Conservation (phyloP, 176 grass and related monocot genomes). For the Puccinellia tenuiflora region DNA sequence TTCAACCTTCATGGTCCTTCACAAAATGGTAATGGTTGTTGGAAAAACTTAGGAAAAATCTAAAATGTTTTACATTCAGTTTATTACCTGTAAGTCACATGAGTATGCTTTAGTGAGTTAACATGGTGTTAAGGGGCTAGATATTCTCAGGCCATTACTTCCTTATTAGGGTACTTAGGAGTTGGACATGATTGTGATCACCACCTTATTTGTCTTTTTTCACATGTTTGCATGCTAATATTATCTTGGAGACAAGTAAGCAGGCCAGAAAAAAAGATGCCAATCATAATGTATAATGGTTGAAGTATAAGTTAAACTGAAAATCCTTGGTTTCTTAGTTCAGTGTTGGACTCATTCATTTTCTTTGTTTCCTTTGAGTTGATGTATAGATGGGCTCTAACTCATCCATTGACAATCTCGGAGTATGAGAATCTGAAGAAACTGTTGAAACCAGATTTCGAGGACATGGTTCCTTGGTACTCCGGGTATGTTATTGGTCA, state of each 20-base stretch:
- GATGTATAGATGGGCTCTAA: constrained; percentile 73
- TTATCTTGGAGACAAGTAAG: background rate
- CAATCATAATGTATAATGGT: background rate
- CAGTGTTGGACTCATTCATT: background rate
- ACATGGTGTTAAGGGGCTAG: background rate
- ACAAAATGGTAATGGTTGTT: background rate
- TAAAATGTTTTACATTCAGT: constrained; percentile 1
- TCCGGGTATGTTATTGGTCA: constrained; percentile 66
- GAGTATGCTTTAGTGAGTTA: background rate
- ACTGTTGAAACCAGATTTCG: constrained; percentile 93
- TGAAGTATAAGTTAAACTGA: background rate
- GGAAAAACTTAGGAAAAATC: background rate
- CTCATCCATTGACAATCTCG: constrained; percentile 76
- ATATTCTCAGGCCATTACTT: background rate
- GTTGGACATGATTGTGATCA: background rate
- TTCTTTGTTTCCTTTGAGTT: constrained; percentile 14
- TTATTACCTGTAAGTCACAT: constrained; percentile 7
- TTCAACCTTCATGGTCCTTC: background rate
- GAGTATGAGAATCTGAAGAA: constrained; percentile 95
- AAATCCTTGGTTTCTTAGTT: constrained; percentile 7
- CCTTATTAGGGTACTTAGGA: constrained; percentile 4
- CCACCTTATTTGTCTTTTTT: background rate
- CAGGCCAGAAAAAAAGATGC: background rate
- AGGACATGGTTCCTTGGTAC: constrained; percentile 99
- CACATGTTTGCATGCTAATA: background rate